Evolutionary conservation across 2,329 filamentous ascomycete species (phyloP).

Genomic region (Ophiostoma novo-ulmi): DNA sequence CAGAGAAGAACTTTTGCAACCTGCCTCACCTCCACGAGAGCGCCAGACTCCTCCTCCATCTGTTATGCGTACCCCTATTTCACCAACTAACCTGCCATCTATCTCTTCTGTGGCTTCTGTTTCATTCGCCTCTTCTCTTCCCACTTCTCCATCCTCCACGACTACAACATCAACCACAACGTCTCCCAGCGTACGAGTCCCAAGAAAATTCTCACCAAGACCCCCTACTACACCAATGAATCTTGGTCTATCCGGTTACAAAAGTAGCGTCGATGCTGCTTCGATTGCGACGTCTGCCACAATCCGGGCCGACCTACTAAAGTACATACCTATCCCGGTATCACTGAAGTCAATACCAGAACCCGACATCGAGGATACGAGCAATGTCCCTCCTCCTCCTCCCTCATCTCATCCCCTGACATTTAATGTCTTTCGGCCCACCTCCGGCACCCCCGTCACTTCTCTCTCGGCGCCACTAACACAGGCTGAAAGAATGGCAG

Average conservation of each 20-base stretch:
- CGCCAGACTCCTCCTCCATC: background rate
- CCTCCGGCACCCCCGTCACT: conserved; percentile 38
- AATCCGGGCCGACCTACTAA: conserved; percentile 28
- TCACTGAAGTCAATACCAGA: conserved; percentile 33
- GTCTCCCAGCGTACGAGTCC: background rate
- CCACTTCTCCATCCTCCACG: background rate
- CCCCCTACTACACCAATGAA: background rate
- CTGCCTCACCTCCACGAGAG: background rate
- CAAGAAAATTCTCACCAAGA: background rate
- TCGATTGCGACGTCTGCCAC: background rate
- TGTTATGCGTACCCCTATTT: background rate
- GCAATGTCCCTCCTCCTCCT: too few relatives aligned
- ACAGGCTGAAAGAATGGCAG: conserved; percentile 33
- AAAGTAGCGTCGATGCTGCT: background rate
- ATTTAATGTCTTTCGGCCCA: conserved; percentile 42
- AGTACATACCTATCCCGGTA: conserved; percentile 40
- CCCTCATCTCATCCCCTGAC: background rate
- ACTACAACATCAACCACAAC: background rate
- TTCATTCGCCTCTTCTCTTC: background rate
- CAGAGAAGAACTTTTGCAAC: conserved; percentile 24
- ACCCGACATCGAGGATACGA: background rate
- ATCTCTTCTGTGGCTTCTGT: background rate
- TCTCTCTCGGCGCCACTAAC: conserved; percentile 35
- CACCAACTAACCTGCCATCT: background rate
- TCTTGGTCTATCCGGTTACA: background rate